A percentile compares a stretch with the other conserved stretches of the same genome.
Conservation (phyloP, 1,284 basidiomycete genomes). For the Ustilago shanxiensis region DNA sequence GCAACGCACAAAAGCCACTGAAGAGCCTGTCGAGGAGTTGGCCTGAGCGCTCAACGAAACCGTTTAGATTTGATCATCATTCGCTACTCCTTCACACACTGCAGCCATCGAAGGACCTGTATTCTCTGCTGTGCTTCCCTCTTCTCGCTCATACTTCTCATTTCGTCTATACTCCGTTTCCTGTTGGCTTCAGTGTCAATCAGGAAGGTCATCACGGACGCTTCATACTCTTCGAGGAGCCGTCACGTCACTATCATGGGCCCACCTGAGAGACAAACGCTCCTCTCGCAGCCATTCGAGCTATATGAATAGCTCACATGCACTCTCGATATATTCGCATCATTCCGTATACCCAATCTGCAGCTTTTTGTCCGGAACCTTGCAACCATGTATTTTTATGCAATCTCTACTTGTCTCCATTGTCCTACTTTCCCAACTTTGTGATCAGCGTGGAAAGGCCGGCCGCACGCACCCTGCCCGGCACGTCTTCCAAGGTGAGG, state of each 20-base stretch:
- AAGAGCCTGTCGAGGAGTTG: conserved; percentile 25
- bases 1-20: conserved; percentile 48
- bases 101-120: no score
- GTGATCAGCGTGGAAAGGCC: no score
- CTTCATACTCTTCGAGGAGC: no score
- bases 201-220: no score
- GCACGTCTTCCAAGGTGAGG: no score
- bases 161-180: no score
- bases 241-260: no score
- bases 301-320: neutral
- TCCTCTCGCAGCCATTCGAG: neutral
- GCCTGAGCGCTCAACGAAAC: conserved; percentile 17
- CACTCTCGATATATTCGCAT: neutral
- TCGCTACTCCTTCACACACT: neutral
- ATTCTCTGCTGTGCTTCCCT: no score
- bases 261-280: no score
- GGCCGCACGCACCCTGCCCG: no score
- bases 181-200: no score
- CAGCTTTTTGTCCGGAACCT: conserved; percentile 13
- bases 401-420: conserved; percentile 12
- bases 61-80: neutral
- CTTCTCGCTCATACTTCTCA: no score
- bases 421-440: neutral
- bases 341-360: conserved; percentile 21
- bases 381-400: conserved; percentile 43